These are phyloP conservation scores for Citrus maxima DNA, from an alignment of 345 rosid species.

Conservation along the genomic window DNA sequence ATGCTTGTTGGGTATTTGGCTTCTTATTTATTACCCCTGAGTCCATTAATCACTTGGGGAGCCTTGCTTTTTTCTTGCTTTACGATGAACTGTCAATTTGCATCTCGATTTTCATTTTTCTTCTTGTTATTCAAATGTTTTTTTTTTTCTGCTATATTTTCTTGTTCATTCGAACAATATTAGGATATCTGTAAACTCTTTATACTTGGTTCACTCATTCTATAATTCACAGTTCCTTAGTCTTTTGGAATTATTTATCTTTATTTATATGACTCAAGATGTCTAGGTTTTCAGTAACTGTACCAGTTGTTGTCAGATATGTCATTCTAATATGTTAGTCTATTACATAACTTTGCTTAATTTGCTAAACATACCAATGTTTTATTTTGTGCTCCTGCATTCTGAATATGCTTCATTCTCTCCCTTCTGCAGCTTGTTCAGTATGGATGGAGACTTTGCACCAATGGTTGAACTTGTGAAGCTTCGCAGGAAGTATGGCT, in stretches of 20 bases:
- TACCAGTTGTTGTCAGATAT: neutral
- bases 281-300: neutral
- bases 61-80: neutral
- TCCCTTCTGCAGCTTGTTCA: conserved; percentile 67
- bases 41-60: no score
- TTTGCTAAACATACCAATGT: neutral
- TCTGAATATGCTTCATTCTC: neutral
- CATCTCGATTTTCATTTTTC: neutral
- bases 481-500: conserved; percentile 73
- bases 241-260: neutral
- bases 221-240: neutral
- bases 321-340: neutral
- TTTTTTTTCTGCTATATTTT: neutral
- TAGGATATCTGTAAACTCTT: neutral
- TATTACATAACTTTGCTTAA: neutral
- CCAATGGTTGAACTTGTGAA: conserved; percentile 73
- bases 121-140: neutral
- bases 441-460: conserved; percentile 99
- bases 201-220: neutral
- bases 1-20: neutral
- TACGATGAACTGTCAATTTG: neutral
- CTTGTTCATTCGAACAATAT: neutral
- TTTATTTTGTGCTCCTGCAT: neutral
- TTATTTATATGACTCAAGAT: neutral
- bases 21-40: no score